Base-by-base conservation (phyloP, 2,329 filamentous ascomycete species). In the Diaporthe nobilis region DNA sequence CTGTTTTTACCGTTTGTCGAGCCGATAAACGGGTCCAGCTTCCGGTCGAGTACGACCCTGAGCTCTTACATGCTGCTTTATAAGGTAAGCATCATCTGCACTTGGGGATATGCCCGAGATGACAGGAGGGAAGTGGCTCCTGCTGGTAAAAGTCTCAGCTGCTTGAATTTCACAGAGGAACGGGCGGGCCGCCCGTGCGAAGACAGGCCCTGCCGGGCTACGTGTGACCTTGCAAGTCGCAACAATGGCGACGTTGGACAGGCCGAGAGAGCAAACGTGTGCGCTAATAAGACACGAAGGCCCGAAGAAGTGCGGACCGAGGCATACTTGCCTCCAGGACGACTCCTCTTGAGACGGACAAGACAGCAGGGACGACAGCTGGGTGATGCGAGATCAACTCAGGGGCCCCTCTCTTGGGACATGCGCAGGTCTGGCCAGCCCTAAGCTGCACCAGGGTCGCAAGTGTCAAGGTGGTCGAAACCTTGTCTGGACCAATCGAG, bases 211-310 rank as follows among this genome's bases (percentile, higher is more conserved):
- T 67, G 61, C 57, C 70, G 42, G 58, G 70, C 25, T 73, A 8
- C 47, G 74, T 73, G 44, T 34, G 17, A 65, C 71, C 47, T 73
- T 63, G 28, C n/a, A 55, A 53, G 47, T 73, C 42, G 25, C 22
- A 53, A 53, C 31, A 31, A 51, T 28, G 44, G 31, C 57, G 58
- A 37, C 53, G 49, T 57, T 37, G 44, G 39, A 61, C 47, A 67
- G n/a, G 42, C 39, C 60, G 25, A 57, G 47, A 47, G 39, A 68
- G 60, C 60, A 75, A 75, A 76, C 72, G 51, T 76, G 72, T 72
- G 67, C 60, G 25, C 47, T 75, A 47, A 49, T 61, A 47, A 57
- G 13, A 47, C 65, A 74, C 13, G 20, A n/a, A 51, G 44, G 39
- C 61, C 42, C 34, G 39, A 51, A 70, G 39, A 47, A 71, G 42